phyloP scores from a whole-genome alignment of 2,329 filamentous ascomycete genomes.

The Talaromyces funiculosus region DNA sequence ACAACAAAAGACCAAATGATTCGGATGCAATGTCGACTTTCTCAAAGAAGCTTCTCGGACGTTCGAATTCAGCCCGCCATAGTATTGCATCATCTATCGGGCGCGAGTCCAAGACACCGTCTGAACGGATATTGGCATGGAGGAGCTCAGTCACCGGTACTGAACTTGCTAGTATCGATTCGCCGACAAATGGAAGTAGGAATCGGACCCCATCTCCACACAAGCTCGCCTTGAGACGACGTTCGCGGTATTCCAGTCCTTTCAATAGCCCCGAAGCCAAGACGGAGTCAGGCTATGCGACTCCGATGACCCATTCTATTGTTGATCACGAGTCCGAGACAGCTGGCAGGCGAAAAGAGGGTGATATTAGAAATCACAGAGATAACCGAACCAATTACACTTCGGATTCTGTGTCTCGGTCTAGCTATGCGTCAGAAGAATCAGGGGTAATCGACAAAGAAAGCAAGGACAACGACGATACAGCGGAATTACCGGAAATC shows the following conservation, averaged over 20 bases:
- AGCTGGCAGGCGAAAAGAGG: neutral
- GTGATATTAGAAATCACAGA: neutral
- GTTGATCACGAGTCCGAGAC: conserved; percentile 19
- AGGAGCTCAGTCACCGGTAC: conserved; percentile 61
- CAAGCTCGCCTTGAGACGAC: conserved; percentile 30
- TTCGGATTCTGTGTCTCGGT: conserved; percentile 20
- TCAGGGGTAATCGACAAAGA: conserved; percentile 11
- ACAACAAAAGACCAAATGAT: conserved; percentile 67
- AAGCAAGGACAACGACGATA: neutral
- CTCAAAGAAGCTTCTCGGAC: conserved; percentile 58
- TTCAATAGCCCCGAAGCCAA: conserved; percentile 20
- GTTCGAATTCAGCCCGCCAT: conserved; percentile 52
- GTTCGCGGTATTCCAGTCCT: conserved; percentile 22
- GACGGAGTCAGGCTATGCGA: conserved; percentile 23
- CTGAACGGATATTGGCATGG: conserved; percentile 85
- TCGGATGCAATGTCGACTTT: conserved; percentile 76
- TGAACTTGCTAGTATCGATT: conserved; percentile 43
- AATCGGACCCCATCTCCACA: conserved; percentile 47
- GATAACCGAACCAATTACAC: conserved; percentile 7
- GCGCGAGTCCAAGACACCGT: conserved; percentile 44
- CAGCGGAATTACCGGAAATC: conserved; percentile 4
- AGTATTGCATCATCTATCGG: conserved; percentile 46
- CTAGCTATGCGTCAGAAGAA: conserved; percentile 20
- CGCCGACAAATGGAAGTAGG: conserved; percentile 23
- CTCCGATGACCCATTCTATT: conserved; percentile 25